Evolutionary conservation across 805 yeast genomes (phyloP).

Genomic region (Ogataea paradorogensis): DNA sequence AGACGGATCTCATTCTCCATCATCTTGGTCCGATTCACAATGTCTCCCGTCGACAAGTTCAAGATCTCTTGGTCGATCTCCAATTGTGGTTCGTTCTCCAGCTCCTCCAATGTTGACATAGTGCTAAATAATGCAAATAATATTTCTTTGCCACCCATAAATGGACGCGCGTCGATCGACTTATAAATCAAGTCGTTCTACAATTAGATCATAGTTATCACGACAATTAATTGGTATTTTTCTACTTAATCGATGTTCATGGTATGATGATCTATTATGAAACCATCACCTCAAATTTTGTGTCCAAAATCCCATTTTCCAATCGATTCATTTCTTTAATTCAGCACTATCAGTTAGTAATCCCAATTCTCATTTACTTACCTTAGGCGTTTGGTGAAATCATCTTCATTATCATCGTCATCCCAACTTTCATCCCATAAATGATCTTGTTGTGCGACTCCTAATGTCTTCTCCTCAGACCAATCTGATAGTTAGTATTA

Average conservation of each 20-base stretch:
- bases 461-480: slow-evolving; percentile 56
- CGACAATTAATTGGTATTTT: not conserved
- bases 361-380: slow-evolving; percentile 28
- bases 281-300: too few species aligned
- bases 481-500: slow-evolving; percentile 44
- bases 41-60: slow-evolving; percentile 73
- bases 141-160: slow-evolving; percentile 11
- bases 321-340: slow-evolving; percentile 6
- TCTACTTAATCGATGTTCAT: not conserved
- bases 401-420: slow-evolving; percentile 90
- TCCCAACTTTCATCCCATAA: slow-evolving; percentile 99
- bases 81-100: slow-evolving; percentile 54
- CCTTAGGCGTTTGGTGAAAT: slow-evolving; percentile 74
- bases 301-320: not conserved
- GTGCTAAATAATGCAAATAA: slow-evolving; percentile 8
- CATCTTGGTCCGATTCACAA: slow-evolving; percentile 79
- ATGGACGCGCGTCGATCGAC: slow-evolving; percentile 13
- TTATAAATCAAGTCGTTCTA: not conserved
- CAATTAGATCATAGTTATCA: not conserved
- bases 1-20: slow-evolving; percentile 94
- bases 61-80: slow-evolving; percentile 82
- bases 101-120: slow-evolving; percentile 85
- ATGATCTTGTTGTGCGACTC: slow-evolving; percentile 50
- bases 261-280: not conserved
- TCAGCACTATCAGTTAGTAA: slow-evolving; percentile 8